phyloP scores from a whole-genome alignment of 2,329 filamentous ascomycete species.

The Colletotrichum siamense region DNA sequence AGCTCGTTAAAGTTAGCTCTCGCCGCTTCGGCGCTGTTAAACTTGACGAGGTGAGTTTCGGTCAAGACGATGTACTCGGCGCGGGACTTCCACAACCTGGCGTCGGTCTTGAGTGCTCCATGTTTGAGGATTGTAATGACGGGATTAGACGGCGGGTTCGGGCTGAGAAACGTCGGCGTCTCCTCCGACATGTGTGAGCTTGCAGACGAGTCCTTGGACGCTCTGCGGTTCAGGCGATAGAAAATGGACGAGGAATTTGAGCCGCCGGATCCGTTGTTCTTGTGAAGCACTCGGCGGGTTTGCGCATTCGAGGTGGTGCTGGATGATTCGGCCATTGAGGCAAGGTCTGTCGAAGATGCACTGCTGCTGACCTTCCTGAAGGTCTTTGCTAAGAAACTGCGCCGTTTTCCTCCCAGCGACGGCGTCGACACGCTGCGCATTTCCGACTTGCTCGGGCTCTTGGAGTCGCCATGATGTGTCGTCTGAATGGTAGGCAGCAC shows the following conservation, averaged over 20 bases:
- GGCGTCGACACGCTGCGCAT: slow-evolving; percentile 13
- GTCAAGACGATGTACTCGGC: slow-evolving; percentile 59
- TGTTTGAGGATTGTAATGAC: slow-evolving; percentile 47
- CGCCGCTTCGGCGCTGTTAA: slow-evolving; percentile 53
- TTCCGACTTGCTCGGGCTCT: slow-evolving; percentile 1
- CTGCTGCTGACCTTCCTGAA: slow-evolving; percentile 24
- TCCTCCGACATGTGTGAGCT: slow-evolving; percentile 27
- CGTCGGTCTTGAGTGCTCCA: slow-evolving; percentile 54
- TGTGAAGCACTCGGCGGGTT: slow-evolving; percentile 33
- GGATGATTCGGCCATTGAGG: slow-evolving; percentile 1
- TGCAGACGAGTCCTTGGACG: slow-evolving; percentile 41
- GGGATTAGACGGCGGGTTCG: slow-evolving; percentile 33
- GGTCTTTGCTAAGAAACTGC: slow-evolving; percentile 23
- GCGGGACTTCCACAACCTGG: slow-evolving; percentile 53
- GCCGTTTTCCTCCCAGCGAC: slow-evolving; percentile 12
- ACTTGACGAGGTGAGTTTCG: slow-evolving; percentile 54
- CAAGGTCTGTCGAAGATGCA: slow-evolving; percentile 18
- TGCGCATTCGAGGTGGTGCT: neutral
- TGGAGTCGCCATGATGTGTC: slow-evolving; percentile 16
- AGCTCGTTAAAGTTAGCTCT: slow-evolving; percentile 52
- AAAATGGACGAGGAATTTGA: slow-evolving; percentile 38
- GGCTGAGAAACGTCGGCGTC: slow-evolving; percentile 12
- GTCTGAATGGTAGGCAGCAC: slow-evolving; percentile 20
- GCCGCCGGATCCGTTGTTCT: slow-evolving; percentile 30
- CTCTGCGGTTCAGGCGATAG: slow-evolving; percentile 44